Conservation (phyloP, 257 asterid genomes). For the Ocimum tenuiflorum region DNA sequence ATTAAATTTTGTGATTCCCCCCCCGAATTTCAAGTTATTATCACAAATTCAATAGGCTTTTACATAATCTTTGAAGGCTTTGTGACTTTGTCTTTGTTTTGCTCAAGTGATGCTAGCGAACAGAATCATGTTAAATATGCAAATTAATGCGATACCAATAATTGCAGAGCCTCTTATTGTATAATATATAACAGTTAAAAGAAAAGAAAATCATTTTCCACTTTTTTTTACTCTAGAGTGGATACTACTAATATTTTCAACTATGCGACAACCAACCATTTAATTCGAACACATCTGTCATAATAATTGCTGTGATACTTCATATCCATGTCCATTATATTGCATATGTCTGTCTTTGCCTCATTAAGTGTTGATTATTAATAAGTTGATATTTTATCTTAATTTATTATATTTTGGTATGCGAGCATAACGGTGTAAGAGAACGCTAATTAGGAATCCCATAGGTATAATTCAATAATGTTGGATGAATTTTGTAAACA, state of each 20-base stretch:
- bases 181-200: background rate
- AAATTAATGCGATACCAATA: background rate
- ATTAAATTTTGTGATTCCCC: too few species aligned
- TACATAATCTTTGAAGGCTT: slow-evolving; percentile 12
- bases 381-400: too few species aligned
- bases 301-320: too few species aligned
- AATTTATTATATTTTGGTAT: too few species aligned
- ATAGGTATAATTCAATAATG: too few species aligned
- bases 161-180: background rate
- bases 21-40: slow-evolving; percentile 2
- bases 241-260: background rate
- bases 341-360: too few species aligned
- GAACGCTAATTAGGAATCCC: too few species aligned
- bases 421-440: too few species aligned
- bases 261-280: slow-evolving; percentile 1
- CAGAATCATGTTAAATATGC: background rate
- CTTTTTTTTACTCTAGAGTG: background rate
- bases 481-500: too few species aligned
- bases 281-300: background rate
- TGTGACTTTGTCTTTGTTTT: background rate
- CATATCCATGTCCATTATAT: too few species aligned
- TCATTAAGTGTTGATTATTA: too few species aligned
- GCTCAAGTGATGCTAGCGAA: background rate
- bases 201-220: too few species aligned
- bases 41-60: slow-evolving; percentile 10